Evolutionary conservation across 805 yeast genomes (phyloP).

Genomic region (Saccharomycodes ludwigii): DNA sequence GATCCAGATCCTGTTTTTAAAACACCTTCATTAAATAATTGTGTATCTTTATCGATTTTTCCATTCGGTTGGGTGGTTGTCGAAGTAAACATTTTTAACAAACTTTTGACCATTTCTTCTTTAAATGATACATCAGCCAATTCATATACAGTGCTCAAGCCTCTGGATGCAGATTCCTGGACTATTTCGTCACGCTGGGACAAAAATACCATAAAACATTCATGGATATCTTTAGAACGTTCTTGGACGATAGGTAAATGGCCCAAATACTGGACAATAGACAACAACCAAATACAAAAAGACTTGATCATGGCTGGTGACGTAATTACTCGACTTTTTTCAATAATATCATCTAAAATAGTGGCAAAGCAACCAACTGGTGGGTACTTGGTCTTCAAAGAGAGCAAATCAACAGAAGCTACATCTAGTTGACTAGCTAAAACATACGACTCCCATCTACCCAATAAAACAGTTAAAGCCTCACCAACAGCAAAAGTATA

Average conservation of each 20-base stretch:
- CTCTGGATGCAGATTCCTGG: slow-evolving; percentile 90
- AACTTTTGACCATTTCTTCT: slow-evolving; percentile 59
- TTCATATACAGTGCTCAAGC: slow-evolving; percentile 72
- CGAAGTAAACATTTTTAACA: slow-evolving; percentile 63
- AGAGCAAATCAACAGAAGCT: slow-evolving; percentile 20
- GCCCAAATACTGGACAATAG: slow-evolving; percentile 65
- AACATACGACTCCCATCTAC: slow-evolving; percentile 62
- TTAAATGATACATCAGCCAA: slow-evolving; percentile 54
- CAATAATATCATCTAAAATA: slow-evolving; percentile 39
- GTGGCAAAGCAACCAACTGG: slow-evolving; percentile 13
- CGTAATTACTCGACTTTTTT: slow-evolving; percentile 39
- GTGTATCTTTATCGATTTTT: slow-evolving; percentile 63
- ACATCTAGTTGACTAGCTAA: slow-evolving; percentile 45
- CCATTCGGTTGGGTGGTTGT: slow-evolving; percentile 42
- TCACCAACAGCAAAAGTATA: slow-evolving; percentile 73
- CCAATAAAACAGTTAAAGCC: slow-evolving; percentile 56
- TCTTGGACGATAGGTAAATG: slow-evolving; percentile 28
- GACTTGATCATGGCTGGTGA: slow-evolving; percentile 68
- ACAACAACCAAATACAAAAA: slow-evolving; percentile 76
- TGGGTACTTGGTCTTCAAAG: slow-evolving; percentile 5
- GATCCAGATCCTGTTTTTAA: slow-evolving; percentile 76
- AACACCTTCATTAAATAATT: slow-evolving; percentile 73
- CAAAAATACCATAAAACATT: slow-evolving; percentile 63
- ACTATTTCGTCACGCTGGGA: slow-evolving; percentile 74
- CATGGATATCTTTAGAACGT: slow-evolving; percentile 50